Base-by-base conservation (phyloP, 1,139 yeast genomes). In the Spathaspora jeffriesii region DNA sequence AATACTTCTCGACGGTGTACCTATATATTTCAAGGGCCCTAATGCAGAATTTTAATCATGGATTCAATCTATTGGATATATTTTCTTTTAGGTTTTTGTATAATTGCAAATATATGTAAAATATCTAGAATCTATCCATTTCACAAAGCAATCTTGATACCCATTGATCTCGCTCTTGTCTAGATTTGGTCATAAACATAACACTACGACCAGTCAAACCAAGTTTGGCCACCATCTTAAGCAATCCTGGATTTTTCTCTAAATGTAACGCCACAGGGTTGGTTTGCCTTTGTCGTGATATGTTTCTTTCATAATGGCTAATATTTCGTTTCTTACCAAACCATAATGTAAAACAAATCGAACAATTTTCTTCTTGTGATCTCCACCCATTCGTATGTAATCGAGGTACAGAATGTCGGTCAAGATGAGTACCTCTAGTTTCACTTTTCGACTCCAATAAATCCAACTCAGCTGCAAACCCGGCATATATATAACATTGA, bases 151-250 rank as follows among this genome's bases (percentile, higher is more conserved):
- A 68, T 23, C 80, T 76, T 5, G 80, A 67, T 1, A 88, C 92
- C 98, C 98, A 92, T 28, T 79, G 53, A 60, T 92, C 97, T 46
- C 93, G 73, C 55, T 90, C 96, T 53, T 86, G 88, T 40, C 96
- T 69, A 1, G 96, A 87, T 39, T 95, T 65, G 1, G 97, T 85
- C 79, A 89, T 76, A 58, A 92, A 90, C 5, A 86, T 85, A 67
- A 87, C 72, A 43, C 84, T 78, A 46, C 73, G 76, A 0, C 96
- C 96, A 0, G 84, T 78, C 1, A 82, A 76, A 1, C 96, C 96
- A 43, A 88, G 66, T 47, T 82, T 75, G 31, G 77, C 71, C 4
- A 76, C 74, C 62, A 76, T 63, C 40, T 62, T 70, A 3, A 78
- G 45, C 50, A 70, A 48, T 5, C 77, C 74, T 3, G 82, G 82